Percentiles rank a stretch among this genome's conserved stretches.
phyloP scores from a whole-genome alignment of 2,329 filamentous ascomycete genomes.

The Colletotrichum tropicicola region DNA sequence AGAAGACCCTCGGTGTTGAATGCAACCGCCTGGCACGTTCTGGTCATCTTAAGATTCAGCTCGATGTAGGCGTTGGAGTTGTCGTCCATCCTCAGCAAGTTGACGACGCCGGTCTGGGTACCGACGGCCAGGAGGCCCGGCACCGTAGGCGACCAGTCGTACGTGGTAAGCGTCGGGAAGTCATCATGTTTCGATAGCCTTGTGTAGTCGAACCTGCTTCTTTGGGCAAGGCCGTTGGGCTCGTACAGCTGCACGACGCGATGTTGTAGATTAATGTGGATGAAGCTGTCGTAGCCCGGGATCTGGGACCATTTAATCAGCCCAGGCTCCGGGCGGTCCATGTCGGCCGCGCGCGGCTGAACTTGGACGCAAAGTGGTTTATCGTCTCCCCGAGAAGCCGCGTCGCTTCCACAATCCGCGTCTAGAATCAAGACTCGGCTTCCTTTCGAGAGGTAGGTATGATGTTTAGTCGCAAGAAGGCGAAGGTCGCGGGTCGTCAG shows the following conservation, averaged over 20 bases:
- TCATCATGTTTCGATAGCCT: slow-evolving; percentile 69
- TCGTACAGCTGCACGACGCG: slow-evolving; percentile 71
- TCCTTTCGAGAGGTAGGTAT: too few relatives aligned
- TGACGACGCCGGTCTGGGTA: slow-evolving; percentile 78
- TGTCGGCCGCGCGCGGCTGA: slow-evolving; percentile 37
- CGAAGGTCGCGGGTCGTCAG: too few relatives aligned
- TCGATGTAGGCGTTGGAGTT: slow-evolving; percentile 71
- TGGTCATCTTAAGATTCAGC: slow-evolving; percentile 77
- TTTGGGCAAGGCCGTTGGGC: slow-evolving; percentile 66
- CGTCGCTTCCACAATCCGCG: background rate
- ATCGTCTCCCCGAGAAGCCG: background rate
- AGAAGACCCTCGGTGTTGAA: slow-evolving; percentile 78
- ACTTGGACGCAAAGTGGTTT: background rate
- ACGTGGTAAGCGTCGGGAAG: slow-evolving; percentile 70
- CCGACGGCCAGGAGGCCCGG: slow-evolving; percentile 78
- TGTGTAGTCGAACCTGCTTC: slow-evolving; percentile 65
- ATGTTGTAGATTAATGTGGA: slow-evolving; percentile 72
- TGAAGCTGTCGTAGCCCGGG: slow-evolving; percentile 65
- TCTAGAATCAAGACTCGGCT: background rate
- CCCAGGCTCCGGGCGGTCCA: slow-evolving; percentile 70
- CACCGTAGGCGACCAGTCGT: slow-evolving; percentile 72
- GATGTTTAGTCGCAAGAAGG: too few relatives aligned
- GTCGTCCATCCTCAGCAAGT: slow-evolving; percentile 77
- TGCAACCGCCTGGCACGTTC: slow-evolving; percentile 83
- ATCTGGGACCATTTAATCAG: slow-evolving; percentile 75